Evolutionary conservation across 2,329 filamentous ascomycete genomes (phyloP).

Genomic region (Stagonosporopsis tanaceti): DNA sequence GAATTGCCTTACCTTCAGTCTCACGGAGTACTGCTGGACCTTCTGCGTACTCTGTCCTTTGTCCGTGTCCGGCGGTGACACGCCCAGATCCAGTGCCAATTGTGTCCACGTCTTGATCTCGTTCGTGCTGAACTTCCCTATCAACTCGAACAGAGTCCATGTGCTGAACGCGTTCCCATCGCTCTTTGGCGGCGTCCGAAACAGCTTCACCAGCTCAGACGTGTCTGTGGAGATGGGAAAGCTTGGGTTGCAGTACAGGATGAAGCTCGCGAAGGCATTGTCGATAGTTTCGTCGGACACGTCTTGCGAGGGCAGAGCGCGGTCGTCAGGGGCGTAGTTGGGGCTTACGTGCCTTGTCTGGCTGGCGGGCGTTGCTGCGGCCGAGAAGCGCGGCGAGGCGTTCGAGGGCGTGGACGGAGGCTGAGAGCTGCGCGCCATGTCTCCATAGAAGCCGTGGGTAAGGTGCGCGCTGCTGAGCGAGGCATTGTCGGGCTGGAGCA

Average conservation of each 20-base stretch:
- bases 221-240: slow-evolving; percentile 76
- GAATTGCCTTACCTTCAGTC: slow-evolving; percentile 73
- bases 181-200: slow-evolving; percentile 82
- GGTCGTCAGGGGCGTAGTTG: slow-evolving; percentile 55
- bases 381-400: slow-evolving; percentile 50
- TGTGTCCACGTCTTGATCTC: slow-evolving; percentile 95
- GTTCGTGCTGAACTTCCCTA: slow-evolving; percentile 78
- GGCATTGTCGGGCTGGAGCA: slow-evolving; percentile 48
- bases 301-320: slow-evolving; percentile 69
- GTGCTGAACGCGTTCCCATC: slow-evolving; percentile 87
- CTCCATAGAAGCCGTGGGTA: slow-evolving; percentile 48
- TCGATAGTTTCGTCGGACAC: slow-evolving; percentile 77
- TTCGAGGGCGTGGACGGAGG: slow-evolving; percentile 49
- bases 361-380: slow-evolving; percentile 44
- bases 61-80: slow-evolving; percentile 80
- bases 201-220: slow-evolving; percentile 74
- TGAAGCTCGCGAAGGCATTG: slow-evolving; percentile 82
- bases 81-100: slow-evolving; percentile 83
- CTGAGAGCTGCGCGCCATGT: slow-evolving; percentile 47
- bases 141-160: slow-evolving; percentile 78
- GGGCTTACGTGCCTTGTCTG: slow-evolving; percentile 43
- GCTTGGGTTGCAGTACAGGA: slow-evolving; percentile 89
- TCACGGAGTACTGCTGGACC: slow-evolving; percentile 91
- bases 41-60: slow-evolving; percentile 92
- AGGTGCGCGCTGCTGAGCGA: slow-evolving; percentile 39